phyloP scores from a whole-genome alignment of 2,329 filamentous ascomycete species.

The Chaetomium globosum region DNA sequence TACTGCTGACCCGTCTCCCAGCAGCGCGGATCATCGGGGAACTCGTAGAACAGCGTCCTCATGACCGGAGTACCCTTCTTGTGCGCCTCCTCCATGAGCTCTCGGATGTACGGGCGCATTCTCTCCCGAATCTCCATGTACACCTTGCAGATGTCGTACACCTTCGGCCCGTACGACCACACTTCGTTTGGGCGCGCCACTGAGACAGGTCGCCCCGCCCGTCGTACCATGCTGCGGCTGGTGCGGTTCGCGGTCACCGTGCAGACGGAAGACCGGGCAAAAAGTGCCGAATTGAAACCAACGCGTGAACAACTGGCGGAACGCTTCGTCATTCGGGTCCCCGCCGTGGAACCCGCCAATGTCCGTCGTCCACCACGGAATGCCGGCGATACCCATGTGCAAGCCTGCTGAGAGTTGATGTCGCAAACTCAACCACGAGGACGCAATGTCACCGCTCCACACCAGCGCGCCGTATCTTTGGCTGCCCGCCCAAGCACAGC shows the following conservation, averaged over 20 bases:
- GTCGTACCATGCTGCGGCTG: constrained; percentile 20
- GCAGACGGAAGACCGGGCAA: constrained; percentile 19
- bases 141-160: constrained; percentile 19
- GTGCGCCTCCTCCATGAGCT: constrained; percentile 19
- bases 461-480: constrained; percentile 20
- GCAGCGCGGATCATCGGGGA: constrained; percentile 11
- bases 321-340: constrained; percentile 9
- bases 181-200: constrained; percentile 20
- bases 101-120: constrained; percentile 10
- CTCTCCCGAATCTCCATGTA: constrained; percentile 17
- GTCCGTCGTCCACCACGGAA: constrained; percentile 25
- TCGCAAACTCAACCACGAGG: constrained; percentile 19
- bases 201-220: constrained; percentile 18
- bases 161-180: constrained; percentile 19
- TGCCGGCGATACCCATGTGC: constrained; percentile 22
- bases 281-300: constrained; percentile 23
- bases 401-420: constrained; percentile 18
- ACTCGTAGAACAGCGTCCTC: constrained; percentile 22
- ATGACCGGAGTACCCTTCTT: constrained; percentile 15
- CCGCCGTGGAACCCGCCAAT: constrained; percentile 24
- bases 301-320: constrained; percentile 18
- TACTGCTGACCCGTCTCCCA: constrained; percentile 21
- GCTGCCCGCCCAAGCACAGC: constrained; percentile 23
- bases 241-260: constrained; percentile 21
- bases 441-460: constrained; percentile 22